Conservation (phyloP, 2,329 filamentous ascomycete genomes). For the Claviceps sp. region DNA sequence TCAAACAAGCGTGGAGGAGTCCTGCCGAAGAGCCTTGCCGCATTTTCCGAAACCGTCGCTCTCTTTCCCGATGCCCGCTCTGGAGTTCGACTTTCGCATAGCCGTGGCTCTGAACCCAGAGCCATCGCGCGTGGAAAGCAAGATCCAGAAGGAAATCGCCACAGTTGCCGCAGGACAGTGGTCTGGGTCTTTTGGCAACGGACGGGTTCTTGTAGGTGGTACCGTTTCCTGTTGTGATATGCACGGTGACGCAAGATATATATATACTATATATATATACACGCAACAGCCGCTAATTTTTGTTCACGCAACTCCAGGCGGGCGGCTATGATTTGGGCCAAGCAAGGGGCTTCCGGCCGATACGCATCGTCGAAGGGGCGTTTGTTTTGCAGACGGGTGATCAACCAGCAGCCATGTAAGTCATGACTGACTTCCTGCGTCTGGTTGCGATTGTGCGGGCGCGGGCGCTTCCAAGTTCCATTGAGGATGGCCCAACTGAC, state of each 20-base stretch:
- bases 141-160: constrained; percentile 34
- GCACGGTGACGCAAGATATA: not conserved
- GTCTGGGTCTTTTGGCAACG: constrained; percentile 35
- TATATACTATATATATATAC: no score
- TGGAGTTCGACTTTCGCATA: constrained; percentile 37
- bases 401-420: constrained; percentile 30
- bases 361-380: constrained; percentile 32
- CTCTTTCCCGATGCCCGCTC: constrained; percentile 30
- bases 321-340: constrained; percentile 30
- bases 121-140: constrained; percentile 27
- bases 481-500: not conserved
- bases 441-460: not conserved
- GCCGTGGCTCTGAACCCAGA: constrained; percentile 31
- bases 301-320: constrained; percentile 14
- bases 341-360: constrained; percentile 25
- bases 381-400: constrained; percentile 36
- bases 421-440: not conserved
- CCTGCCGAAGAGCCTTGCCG: constrained; percentile 23
- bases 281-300: no score
- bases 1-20: constrained; percentile 22
- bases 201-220: constrained; percentile 29
- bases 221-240: not conserved
- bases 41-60: constrained; percentile 29
- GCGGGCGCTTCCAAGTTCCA: not conserved
- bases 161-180: constrained; percentile 33